Evolutionary conservation across 2,329 filamentous ascomycete genomes (phyloP), one percentile per base, ranked within the genome.

Genomic region (Aspergillus ibericus): DNA sequence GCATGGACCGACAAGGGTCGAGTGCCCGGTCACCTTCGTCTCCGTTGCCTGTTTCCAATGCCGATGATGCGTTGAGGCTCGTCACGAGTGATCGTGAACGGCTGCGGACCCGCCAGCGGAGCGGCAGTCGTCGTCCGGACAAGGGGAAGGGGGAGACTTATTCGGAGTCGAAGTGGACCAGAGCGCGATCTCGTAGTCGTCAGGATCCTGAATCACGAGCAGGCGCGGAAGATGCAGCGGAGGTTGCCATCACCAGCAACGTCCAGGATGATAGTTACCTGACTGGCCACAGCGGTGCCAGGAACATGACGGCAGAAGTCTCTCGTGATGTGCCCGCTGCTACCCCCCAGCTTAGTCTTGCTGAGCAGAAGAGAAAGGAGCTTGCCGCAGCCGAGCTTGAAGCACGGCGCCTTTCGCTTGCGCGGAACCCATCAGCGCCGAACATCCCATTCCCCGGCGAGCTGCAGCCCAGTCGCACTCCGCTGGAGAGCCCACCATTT

Each of bases 331-430:
- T 61, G 8, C 61, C 63, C 6, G 67, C 62, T 12, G 63, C 61
- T 9, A 57, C 66, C 12, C 66, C 65, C 15, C 61, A 68, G 3
- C 58, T 67, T 27, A 68, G 63, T 83, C 66, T 87, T 81, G 82
- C 85, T 34, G 87, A 90, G 60, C 80, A 85, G 48, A 84, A 85
- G 49, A 89, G 88, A 75, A 91, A 88, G 75, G 89, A 92, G 64
- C 80, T 87, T 50, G 90, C 90, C 9, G 92, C 92, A 7, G 87
- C 89, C 49, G 93, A 97, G 74, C 84, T 98, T 0, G 93, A 97
- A 74, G 91, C 95, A 68, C 87, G 93, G 27, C 88, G 93, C 58
- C 86, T 90, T 70, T 97, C 93, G 13, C 81, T 96, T 25, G 91
- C 90, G 18, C 85, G 91, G 56, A 85, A 92, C 51, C 90, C 92